Percentiles rank a stretch among this genome's conserved stretches.
These are phyloP conservation scores for Candolleomyces aberdarensis DNA, from an alignment of 768 basidiomycete species.

Conservation along the genomic window DNA sequence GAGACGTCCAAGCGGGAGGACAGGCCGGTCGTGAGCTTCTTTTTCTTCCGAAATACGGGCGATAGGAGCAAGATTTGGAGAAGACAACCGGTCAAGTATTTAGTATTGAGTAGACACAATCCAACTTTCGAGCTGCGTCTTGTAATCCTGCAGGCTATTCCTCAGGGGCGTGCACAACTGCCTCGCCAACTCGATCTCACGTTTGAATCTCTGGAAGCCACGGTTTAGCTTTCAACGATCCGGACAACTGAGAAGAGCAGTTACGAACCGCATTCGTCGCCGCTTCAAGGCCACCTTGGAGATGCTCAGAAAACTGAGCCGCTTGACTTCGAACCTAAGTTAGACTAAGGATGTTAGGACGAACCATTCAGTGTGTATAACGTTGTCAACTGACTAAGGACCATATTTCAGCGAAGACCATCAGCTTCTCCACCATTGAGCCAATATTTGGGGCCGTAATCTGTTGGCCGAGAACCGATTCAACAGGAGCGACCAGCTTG, in stretches of 20 bases:
- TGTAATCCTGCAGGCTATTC: neutral
- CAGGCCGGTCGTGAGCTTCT: too few relatives aligned
- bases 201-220: neutral
- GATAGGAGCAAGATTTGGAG: too few relatives aligned
- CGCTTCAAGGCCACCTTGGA: neutral
- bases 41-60: too few relatives aligned
- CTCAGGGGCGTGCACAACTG: neutral
- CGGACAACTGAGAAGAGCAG: slow-evolving; percentile 35
- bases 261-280: neutral
- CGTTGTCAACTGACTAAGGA: neutral
- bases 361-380: neutral
- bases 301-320: neutral
- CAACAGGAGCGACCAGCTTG: neutral
- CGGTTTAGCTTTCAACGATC: neutral
- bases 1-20: too few relatives aligned
- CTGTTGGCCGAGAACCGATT: neutral
- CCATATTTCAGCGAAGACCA: neutral
- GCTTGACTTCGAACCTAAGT: neutral
- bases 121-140: neutral
- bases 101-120: neutral
- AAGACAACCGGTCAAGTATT: neutral
- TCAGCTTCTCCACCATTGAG: neutral
- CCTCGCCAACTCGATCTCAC: neutral
- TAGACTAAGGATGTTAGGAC: neutral
- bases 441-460: neutral